A percentile compares a stretch with the other conserved stretches of the same genome.
Evolutionary conservation across 2,329 filamentous ascomycete genomes (phyloP).

Genomic region (Aspergillus jensenii): DNA sequence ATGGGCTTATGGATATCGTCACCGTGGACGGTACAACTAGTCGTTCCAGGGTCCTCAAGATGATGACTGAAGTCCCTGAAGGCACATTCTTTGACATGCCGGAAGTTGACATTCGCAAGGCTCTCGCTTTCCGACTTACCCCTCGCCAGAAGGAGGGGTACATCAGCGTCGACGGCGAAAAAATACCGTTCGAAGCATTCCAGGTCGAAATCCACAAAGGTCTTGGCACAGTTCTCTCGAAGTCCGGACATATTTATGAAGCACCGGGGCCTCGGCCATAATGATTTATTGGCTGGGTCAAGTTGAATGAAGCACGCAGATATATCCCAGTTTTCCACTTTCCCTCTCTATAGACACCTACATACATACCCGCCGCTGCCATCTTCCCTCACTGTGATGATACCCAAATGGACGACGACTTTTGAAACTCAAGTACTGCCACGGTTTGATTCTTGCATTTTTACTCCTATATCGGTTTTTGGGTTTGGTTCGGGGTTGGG

Average conservation of each 20-base stretch:
- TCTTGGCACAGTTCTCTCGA: conserved; percentile 81
- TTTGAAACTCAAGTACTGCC: conserved; percentile 9
- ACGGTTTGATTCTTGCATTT: conserved; percentile 17
- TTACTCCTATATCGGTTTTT: conserved; percentile 1
- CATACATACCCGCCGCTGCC: conserved; percentile 8
- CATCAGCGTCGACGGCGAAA: conserved; percentile 93
- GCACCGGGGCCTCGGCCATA: conserved; percentile 40
- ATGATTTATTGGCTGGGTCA: background rate
- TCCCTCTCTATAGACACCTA: conserved; percentile 11
- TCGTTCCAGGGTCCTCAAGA: conserved; percentile 63
- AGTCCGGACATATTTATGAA: conserved; percentile 70
- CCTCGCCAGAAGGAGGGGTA: conserved; percentile 74
- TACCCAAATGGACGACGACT: conserved; percentile 30
- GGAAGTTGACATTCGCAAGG: conserved; percentile 77
- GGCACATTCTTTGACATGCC: conserved; percentile 77
- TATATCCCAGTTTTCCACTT: conserved; percentile 7
- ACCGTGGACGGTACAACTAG: conserved; percentile 75
- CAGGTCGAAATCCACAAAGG: conserved; percentile 85
- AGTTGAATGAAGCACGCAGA: background rate
- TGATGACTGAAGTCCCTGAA: conserved; percentile 70
- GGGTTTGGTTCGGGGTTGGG: background rate
- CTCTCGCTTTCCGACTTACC: conserved; percentile 81
- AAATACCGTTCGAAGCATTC: conserved; percentile 81
- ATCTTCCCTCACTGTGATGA: conserved; percentile 28
- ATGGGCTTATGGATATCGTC: conserved; percentile 83